phyloP scores from a whole-genome alignment of 2,329 filamentous ascomycete genomes.

The Coniochaeta pulveracea region DNA sequence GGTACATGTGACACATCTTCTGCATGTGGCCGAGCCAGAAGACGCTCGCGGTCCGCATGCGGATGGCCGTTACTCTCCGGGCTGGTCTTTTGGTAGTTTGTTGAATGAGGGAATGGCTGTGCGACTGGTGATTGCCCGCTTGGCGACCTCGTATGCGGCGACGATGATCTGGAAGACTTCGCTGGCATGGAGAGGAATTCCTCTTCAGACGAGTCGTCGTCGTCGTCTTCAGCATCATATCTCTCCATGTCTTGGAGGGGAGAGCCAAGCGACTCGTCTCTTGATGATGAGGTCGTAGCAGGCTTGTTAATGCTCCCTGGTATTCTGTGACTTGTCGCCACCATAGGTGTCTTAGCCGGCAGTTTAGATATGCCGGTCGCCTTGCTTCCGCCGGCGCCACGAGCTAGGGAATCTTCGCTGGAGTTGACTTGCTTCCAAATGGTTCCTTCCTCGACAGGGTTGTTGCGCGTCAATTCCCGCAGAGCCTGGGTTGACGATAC shows the following conservation, averaged over 20 bases:
- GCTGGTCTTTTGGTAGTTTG: too few species aligned
- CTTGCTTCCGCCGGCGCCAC: slow-evolving; percentile 9
- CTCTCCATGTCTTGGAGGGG: slow-evolving; percentile 8
- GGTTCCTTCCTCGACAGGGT: slow-evolving; percentile 21
- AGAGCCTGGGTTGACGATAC: slow-evolving; percentile 25
- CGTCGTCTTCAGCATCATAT: slow-evolving; percentile 7
- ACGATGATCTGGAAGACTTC: slow-evolving; percentile 8
- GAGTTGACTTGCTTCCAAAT: slow-evolving; percentile 22
- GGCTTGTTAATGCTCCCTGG: too few species aligned
- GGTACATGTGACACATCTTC: too few species aligned
- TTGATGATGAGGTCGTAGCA: neutral
- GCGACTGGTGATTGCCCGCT: slow-evolving; percentile 3
- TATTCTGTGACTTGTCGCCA: neutral
- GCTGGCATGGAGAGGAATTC: slow-evolving; percentile 15
- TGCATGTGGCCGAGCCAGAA: too few species aligned
- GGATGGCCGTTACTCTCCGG: too few species aligned
- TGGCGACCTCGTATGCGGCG: slow-evolving; percentile 9
- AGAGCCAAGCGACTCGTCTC: slow-evolving; percentile 5
- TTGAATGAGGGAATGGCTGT: too few species aligned
- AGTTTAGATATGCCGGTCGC: neutral
- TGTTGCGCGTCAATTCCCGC: slow-evolving; percentile 22
- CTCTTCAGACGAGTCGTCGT: slow-evolving; percentile 10
- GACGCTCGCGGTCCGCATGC: too few species aligned
- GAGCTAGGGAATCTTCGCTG: slow-evolving; percentile 8
- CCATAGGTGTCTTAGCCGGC: neutral